A percentile compares a stretch with the other conserved stretches of the same genome.
These are phyloP conservation scores for Cokeromyces recurvatus DNA, from an alignment of 371 early-diverging fungal species.

Conservation along the genomic window DNA sequence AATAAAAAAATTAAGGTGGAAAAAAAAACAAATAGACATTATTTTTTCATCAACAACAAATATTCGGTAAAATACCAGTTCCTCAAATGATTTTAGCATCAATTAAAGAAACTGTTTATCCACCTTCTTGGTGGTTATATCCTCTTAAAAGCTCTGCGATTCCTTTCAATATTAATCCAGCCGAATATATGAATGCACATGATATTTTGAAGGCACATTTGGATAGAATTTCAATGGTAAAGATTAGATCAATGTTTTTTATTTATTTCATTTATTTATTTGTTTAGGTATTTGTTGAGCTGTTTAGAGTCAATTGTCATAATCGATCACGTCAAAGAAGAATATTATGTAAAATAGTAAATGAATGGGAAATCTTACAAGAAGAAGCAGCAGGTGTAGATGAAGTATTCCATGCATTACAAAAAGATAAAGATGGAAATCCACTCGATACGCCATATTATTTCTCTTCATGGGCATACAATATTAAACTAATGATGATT, in stretches of 20 bases:
- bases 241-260: not conserved
- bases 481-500: constrained; percentile 61
- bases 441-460: constrained; percentile 36
- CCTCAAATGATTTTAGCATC: constrained; percentile 17
- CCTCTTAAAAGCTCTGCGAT: not conserved
- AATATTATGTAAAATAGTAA: constrained; percentile 54
- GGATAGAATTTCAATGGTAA: constrained; percentile 36
- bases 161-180: constrained; percentile 7
- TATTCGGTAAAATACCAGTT: constrained; percentile 28
- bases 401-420: constrained; percentile 22
- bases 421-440: not conserved
- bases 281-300: constrained; percentile 52
- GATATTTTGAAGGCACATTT: constrained; percentile 21
- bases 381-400: constrained; percentile 36
- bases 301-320: constrained; percentile 61
- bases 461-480: constrained; percentile 73
- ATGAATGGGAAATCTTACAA: constrained; percentile 66
- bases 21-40: constrained; percentile 10
- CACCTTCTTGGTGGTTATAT: constrained; percentile 29
- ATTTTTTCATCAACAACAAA: constrained; percentile 25
- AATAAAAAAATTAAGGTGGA: too few relatives aligned
- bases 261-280: not conserved
- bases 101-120: constrained; percentile 26
- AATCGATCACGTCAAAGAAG: constrained; percentile 70
- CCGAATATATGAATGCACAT: constrained; percentile 13